A percentile compares a stretch with the other conserved stretches of the same genome.
Evolutionary conservation across 2,329 filamentous ascomycete genomes (phyloP).

Genomic region (Talaromyces atroroseus): DNA sequence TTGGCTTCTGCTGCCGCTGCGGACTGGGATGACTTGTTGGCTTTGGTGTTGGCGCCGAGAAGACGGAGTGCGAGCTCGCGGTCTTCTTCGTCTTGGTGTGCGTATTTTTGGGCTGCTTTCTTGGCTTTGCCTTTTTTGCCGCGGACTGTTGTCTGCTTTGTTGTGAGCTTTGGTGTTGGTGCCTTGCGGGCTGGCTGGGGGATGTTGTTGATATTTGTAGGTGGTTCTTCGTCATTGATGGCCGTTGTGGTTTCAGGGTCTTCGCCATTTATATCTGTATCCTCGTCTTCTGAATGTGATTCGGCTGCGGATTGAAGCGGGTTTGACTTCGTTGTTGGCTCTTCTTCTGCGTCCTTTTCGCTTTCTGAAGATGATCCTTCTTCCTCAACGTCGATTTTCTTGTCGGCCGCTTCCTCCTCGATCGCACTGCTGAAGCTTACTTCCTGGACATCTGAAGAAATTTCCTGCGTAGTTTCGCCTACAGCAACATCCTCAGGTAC

Average conservation of each 20-base stretch:
- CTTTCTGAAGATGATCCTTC: conserved; percentile 5
- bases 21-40: conserved; percentile 44
- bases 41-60: conserved; percentile 62
- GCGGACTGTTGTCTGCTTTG: conserved; percentile 36
- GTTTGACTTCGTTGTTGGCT: conserved; percentile 6
- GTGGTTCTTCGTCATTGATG: background rate
- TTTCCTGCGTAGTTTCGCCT: background rate
- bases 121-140: conserved; percentile 79
- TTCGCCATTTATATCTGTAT: conserved; percentile 22
- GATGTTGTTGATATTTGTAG: conserved; percentile 8
- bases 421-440: background rate
- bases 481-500: conserved; percentile 5
- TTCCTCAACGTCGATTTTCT: background rate
- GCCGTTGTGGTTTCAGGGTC: background rate
- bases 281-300: conserved; percentile 18
- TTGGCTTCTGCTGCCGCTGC: conserved; percentile 55
- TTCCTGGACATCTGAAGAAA: conserved; percentile 20
- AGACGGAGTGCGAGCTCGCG: conserved; percentile 74
- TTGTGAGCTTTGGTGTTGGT: background rate
- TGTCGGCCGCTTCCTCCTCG: background rate
- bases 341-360: conserved; percentile 11
- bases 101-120: conserved; percentile 85
- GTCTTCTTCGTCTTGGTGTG: conserved; percentile 90
- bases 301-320: conserved; percentile 14
- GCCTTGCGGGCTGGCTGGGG: background rate